Evolutionary conservation across 257 asterid genomes (phyloP).

Genomic region (Apocynum venetum): DNA sequence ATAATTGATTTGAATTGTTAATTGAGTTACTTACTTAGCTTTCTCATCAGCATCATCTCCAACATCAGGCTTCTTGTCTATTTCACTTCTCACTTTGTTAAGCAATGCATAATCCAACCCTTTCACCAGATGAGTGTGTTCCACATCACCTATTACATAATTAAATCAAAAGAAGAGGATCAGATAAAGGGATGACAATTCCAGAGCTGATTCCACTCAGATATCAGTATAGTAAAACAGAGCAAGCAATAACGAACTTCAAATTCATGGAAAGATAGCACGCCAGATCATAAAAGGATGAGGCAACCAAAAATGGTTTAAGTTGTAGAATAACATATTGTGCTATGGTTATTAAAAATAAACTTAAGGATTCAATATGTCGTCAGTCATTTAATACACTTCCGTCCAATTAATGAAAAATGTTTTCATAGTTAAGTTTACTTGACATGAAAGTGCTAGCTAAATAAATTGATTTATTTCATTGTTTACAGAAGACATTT

Average conservation of each 20-base stretch:
- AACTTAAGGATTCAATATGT: not conserved
- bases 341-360: not conserved
- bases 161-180: constrained; percentile 18
- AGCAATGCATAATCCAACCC: constrained; percentile 98
- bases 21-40: constrained; percentile 42
- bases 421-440: not conserved
- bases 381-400: not conserved
- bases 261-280: not conserved
- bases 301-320: not conserved
- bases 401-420: not conserved
- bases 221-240: not conserved
- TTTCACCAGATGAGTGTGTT: constrained; percentile 97
- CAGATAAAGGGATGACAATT: constrained; percentile 6
- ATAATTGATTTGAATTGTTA: not conserved
- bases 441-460: no score
- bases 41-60: constrained; percentile 75
- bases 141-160: constrained; percentile 83
- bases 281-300: not conserved
- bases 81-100: constrained; percentile 92
- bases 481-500: not conserved
- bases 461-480: not conserved
- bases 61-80: constrained; percentile 78
- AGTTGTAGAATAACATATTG: not conserved
- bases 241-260: not conserved
- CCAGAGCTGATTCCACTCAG: not conserved